A percentile compares a stretch with the other conserved stretches of the same genome.
phyloP scores from a whole-genome alignment of 1,284 basidiomycete genomes.

The Schizophyllum commune region DNA sequence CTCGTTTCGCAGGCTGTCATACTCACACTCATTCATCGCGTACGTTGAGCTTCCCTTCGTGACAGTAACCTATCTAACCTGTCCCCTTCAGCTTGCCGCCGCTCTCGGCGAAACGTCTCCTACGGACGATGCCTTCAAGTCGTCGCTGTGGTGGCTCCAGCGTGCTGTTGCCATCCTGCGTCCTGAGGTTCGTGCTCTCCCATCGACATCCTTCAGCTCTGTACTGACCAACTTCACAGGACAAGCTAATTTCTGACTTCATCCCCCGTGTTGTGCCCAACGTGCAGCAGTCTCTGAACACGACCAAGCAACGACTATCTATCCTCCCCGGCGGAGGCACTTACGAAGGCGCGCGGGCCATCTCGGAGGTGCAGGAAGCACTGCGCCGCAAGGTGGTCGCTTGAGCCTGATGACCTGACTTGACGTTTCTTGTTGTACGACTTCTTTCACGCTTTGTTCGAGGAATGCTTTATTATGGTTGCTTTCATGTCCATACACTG shows the following conservation, averaged over 20 bases:
- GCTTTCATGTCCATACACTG: conserved; percentile 1
- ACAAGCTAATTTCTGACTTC: conserved; percentile 74
- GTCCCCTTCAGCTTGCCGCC: conserved; percentile 47
- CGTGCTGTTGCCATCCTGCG: conserved; percentile 61
- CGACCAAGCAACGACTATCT: conserved; percentile 67
- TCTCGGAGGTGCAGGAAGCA: conserved; percentile 67
- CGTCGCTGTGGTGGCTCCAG: conserved; percentile 77
- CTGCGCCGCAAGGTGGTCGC: conserved; percentile 50
- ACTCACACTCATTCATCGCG: conserved; percentile 71
- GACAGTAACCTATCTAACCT: conserved; percentile 6
- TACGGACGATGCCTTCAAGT: conserved; percentile 71
- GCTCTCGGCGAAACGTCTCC: conserved; percentile 68
- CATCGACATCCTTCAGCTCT: background rate
- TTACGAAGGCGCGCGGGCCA: conserved; percentile 56
- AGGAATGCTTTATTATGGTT: background rate
- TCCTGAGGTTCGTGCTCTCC: conserved; percentile 45
- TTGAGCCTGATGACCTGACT: conserved; percentile 18
- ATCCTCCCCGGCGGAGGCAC: conserved; percentile 66
- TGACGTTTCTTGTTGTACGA: conserved; percentile 4
- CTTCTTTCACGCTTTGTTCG: conserved; percentile 3
- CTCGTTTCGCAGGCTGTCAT: conserved; percentile 76
- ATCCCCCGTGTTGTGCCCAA: conserved; percentile 70
- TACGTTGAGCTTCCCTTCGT: conserved; percentile 29
- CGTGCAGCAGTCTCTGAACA: conserved; percentile 65
- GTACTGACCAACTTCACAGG: conserved; percentile 30